Base-by-base conservation (phyloP, 345 rosid genomes). In the Draba incana region DNA sequence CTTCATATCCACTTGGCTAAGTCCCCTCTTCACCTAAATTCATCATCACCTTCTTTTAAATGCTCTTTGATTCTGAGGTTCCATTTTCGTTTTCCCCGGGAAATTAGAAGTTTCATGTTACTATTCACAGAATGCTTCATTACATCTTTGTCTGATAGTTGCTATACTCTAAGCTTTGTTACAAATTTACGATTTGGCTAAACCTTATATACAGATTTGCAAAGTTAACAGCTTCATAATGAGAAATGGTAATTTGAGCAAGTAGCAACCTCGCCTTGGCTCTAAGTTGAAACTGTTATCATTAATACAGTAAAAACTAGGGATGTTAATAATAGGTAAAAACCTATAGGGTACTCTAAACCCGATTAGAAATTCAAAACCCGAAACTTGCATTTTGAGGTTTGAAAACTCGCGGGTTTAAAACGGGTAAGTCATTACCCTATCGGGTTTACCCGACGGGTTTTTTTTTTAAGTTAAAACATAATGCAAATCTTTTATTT, bases 1-100 rank as follows among this genome's bases (percentile, higher is more conserved):
- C 68, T 85, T 86, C 88, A 86, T 83, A 83, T 86, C 93, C 73
- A 88, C 88, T 43, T 82, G 84, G 55, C 75, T 81, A 25, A 94
- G 79, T n/a, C 85, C 97, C 38, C 79, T 77, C 62, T 84, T 86
- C 56, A 92, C 92, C 99, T 94, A 71, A 10, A 30, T 47, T 56
- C 14, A 35, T 35, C 39, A 35, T 35, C 69, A 47, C 38, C 69
- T 67, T 72, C 48, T 14, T 59, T 68, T 45, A n/a, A 48, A 50
- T 53, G 67, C 57, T 47, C 50, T 45, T 43, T 8, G 37, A 50
- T 10, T 49, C 68, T 13, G 38, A 69, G 10, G 64, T 68, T 42
- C 53, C 62, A 70, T 41, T 69, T 27, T 37, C 28, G 1, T 37
- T 16, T 48, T 38, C 3, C 41, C 49, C 31, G 55, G 55, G 25